phyloP scores from a whole-genome alignment of 2,329 filamentous ascomycete genomes.

The Harringtonia lauricola region DNA sequence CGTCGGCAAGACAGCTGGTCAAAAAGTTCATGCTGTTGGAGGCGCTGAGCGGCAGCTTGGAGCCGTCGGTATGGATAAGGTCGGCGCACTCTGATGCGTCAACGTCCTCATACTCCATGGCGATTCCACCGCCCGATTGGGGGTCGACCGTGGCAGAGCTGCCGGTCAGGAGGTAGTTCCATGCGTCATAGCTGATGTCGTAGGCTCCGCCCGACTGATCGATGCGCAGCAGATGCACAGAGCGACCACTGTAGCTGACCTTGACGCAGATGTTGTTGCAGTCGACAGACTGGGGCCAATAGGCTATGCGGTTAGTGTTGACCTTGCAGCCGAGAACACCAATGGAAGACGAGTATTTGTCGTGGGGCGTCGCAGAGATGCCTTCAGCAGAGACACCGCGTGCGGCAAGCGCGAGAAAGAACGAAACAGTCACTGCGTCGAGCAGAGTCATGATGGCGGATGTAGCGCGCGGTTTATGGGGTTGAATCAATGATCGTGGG shows the following conservation, averaged over 20 bases:
- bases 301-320: constrained; percentile 48
- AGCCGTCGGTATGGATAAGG: constrained; percentile 35
- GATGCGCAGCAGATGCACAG: constrained; percentile 45
- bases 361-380: constrained; percentile 40
- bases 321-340: constrained; percentile 51
- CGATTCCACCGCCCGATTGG: constrained; percentile 34
- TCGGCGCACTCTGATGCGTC: constrained; percentile 34
- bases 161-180: constrained; percentile 45
- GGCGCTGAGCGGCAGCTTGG: constrained; percentile 42
- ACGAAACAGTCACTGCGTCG: background rate
- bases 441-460: background rate
- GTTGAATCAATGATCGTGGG: background rate
- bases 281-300: constrained; percentile 42
- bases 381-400: constrained; percentile 6
- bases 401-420: background rate
- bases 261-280: constrained; percentile 48
- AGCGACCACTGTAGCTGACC: constrained; percentile 35
- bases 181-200: constrained; percentile 50
- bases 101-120: constrained; percentile 39
- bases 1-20: constrained; percentile 28
- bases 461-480: background rate
- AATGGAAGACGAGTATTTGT: constrained; percentile 42
- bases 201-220: constrained; percentile 44
- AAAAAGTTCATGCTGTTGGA: constrained; percentile 47
- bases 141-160: constrained; percentile 33